These are phyloP conservation scores for Neoboletus brunneissimus DNA, from an alignment of 768 basidiomycete species.

Conservation along the genomic window DNA sequence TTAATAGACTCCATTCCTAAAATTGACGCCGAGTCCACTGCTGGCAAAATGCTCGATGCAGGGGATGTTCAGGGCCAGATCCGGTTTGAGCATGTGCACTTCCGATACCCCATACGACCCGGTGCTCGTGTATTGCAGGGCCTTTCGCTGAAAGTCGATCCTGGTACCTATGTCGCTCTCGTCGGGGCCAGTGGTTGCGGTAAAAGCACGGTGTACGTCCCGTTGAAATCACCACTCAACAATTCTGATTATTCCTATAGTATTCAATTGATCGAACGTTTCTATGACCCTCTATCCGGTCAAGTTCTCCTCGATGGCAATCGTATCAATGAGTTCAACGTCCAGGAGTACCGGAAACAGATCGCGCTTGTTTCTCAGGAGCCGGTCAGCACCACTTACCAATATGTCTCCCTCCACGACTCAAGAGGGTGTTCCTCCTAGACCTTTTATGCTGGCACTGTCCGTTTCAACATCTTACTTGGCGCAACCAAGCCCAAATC, in stretches of 20 bases:
- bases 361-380: conserved; percentile 92
- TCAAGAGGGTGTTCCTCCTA: conserved; percentile 2
- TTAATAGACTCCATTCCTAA: conserved; percentile 72
- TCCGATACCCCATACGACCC: conserved; percentile 88
- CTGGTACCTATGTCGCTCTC: conserved; percentile 77
- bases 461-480: conserved; percentile 88
- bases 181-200: conserved; percentile 82
- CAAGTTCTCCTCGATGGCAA: conserved; percentile 71
- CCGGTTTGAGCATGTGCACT: conserved; percentile 75
- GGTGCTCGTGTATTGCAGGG: conserved; percentile 80
- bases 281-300: conserved; percentile 78
- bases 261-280: conserved; percentile 80
- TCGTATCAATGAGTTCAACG: conserved; percentile 71
- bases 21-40: conserved; percentile 75
- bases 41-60: conserved; percentile 52
- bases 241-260: conserved; percentile 33
- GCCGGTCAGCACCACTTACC: conserved; percentile 38
- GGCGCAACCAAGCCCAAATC: conserved; percentile 74
- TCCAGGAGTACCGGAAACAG: conserved; percentile 85
- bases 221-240: not conserved
- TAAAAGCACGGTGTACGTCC: conserved; percentile 74
- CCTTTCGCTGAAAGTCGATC: conserved; percentile 66
- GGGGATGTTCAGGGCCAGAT: conserved; percentile 57
- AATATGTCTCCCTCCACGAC: conserved; percentile 4
- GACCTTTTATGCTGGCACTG: conserved; percentile 85